Evolutionary conservation across 2,329 filamentous ascomycete genomes (phyloP).

Genomic region (Chaetomium strumarium): DNA sequence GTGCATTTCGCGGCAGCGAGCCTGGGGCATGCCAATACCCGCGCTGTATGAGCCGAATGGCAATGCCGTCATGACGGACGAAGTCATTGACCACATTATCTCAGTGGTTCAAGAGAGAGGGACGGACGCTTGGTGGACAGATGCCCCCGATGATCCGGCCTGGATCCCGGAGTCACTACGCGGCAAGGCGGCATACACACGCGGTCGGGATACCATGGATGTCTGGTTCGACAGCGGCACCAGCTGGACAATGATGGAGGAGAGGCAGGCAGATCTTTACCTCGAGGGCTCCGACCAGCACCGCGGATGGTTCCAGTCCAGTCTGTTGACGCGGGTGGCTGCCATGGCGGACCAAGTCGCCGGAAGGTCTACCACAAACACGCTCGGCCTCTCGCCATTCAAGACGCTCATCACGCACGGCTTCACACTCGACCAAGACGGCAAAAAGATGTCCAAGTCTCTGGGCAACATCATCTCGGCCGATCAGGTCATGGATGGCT

Average conservation of each 20-base stretch:
- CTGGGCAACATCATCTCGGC: conserved; percentile 83
- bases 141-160: conserved; percentile 63
- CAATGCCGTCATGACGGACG: conserved; percentile 70
- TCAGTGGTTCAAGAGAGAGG: conserved; percentile 68
- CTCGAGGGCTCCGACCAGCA: conserved; percentile 95
- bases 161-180: conserved; percentile 68
- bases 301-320: conserved; percentile 97
- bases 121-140: conserved; percentile 93
- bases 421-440: conserved; percentile 81
- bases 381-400: conserved; percentile 59
- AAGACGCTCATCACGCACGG: conserved; percentile 89
- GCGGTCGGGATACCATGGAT: conserved; percentile 95
- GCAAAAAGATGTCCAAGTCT: conserved; percentile 99
- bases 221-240: conserved; percentile 99
- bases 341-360: conserved; percentile 41
- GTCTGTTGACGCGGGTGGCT: conserved; percentile 78
- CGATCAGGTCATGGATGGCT: conserved; percentile 76
- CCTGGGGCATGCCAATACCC: conserved; percentile 96
- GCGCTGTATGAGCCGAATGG: conserved; percentile 72
- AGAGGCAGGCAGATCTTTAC: conserved; percentile 69
- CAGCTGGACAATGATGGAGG: conserved; percentile 65
- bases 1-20: conserved; percentile 94
- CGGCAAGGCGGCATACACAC: conserved; percentile 51
- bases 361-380: conserved; percentile 29
- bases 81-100: conserved; percentile 81